phyloP scores from a whole-genome alignment of 2,329 filamentous ascomycete species.

The Aureobasidium melanogenum region DNA sequence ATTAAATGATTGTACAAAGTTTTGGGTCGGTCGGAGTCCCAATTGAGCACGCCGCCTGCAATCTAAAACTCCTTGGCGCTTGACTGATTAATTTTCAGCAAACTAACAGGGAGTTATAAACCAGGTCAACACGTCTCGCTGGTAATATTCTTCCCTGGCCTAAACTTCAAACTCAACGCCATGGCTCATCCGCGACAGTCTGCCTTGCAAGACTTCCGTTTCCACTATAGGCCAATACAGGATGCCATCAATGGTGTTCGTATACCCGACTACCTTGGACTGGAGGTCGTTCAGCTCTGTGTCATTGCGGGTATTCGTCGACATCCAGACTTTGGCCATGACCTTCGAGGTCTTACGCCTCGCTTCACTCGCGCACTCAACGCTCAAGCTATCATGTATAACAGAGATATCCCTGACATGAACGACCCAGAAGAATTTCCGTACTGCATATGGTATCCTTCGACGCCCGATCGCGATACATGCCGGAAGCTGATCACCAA shows the following conservation, averaged over 20 bases:
- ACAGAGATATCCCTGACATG: conserved; percentile 26
- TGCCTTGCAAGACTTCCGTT: conserved; percentile 11
- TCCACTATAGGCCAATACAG: background rate
- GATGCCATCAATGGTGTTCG: conserved; percentile 3
- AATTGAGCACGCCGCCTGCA: no score
- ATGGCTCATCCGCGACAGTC: conserved; percentile 8
- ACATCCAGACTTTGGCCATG: conserved; percentile 14
- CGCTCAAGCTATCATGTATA: conserved; percentile 30
- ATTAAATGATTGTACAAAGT: no score
- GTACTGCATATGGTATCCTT: conserved; percentile 38
- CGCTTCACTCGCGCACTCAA: conserved; percentile 22
- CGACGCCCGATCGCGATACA: conserved; percentile 29
- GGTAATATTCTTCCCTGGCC: background rate
- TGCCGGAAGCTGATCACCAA: conserved; percentile 25
- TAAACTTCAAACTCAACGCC: background rate
- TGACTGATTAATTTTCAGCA: no score
- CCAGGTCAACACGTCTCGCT: background rate
- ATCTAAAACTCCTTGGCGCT: no score
- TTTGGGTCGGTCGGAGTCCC: no score
- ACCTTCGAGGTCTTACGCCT: conserved; percentile 12
- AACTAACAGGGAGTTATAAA: background rate
- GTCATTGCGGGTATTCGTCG: conserved; percentile 16
- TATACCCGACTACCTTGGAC: background rate
- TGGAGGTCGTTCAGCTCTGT: conserved; percentile 7
- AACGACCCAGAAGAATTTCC: conserved; percentile 20